Evolutionary conservation across 2,329 filamentous ascomycete species (phyloP).

Genomic region (Orbilia brochopaga): DNA sequence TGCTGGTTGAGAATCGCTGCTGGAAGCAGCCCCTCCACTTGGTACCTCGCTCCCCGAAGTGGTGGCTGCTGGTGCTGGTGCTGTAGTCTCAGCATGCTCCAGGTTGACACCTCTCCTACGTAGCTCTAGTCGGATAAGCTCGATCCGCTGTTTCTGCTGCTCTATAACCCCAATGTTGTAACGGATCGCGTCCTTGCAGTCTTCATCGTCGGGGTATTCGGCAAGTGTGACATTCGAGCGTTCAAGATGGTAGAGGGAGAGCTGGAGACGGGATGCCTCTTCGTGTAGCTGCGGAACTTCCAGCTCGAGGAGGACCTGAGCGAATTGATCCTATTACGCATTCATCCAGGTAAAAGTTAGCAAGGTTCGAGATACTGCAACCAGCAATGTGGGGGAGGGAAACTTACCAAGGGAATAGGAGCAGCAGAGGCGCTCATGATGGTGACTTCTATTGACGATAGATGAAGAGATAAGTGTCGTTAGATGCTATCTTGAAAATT

Average conservation of each 20-base stretch:
- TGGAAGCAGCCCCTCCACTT: conserved; percentile 4
- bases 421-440: conserved; percentile 52
- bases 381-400: neutral
- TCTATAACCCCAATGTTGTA: conserved; percentile 44
- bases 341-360: neutral
- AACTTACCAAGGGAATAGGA: conserved; percentile 52
- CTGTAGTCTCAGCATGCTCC: conserved; percentile 24
- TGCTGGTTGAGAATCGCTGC: conserved; percentile 2
- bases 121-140: conserved; percentile 31
- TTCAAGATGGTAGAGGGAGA: conserved; percentile 54
- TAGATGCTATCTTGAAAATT: too few species aligned
- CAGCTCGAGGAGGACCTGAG: conserved; percentile 52
- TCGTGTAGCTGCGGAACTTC: conserved; percentile 53
- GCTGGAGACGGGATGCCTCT: conserved; percentile 54
- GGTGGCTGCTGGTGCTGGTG: neutral
- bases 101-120: conserved; percentile 34
- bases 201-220: conserved; percentile 44
- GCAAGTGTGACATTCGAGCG: conserved; percentile 51
- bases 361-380: neutral
- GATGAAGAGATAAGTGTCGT: neutral
- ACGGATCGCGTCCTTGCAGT: conserved; percentile 43
- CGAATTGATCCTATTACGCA: conserved; percentile 52
- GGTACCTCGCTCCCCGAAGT: neutral
- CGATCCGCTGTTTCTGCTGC: conserved; percentile 35
- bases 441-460: neutral